These are phyloP conservation scores for Cantharellus anzutake DNA, from an alignment of 768 basidiomycete species.

Conservation along the genomic window DNA sequence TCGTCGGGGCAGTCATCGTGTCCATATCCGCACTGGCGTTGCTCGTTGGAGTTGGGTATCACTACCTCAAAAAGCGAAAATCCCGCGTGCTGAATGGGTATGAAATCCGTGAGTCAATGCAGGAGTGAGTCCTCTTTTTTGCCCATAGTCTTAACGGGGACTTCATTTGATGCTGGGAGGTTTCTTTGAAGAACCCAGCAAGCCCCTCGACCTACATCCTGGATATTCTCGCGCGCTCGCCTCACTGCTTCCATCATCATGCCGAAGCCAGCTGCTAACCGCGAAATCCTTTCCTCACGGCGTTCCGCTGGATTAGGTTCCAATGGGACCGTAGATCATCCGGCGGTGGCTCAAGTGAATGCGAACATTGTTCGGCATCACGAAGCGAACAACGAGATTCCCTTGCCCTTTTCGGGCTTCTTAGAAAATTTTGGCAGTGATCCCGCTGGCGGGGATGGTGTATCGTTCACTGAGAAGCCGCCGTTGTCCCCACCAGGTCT, in stretches of 20 bases:
- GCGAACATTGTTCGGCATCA: background rate
- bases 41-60: background rate
- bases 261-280: background rate
- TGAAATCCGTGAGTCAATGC: background rate
- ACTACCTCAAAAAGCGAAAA: background rate
- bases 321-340: background rate
- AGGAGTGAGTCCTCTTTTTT: background rate
- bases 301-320: background rate
- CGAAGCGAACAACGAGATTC: background rate
- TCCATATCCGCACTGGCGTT: background rate
- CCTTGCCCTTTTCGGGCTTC: background rate
- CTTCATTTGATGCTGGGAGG: background rate
- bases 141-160: background rate
- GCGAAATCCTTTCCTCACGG: background rate
- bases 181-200: background rate
- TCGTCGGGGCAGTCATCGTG: background rate
- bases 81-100: background rate
- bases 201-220: background rate
- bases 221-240: background rate
- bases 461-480: background rate
- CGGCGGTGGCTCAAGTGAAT: background rate
- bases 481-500: background rate
- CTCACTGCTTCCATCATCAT: background rate
- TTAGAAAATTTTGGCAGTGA: background rate
- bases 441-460: background rate